These are phyloP conservation scores for Cyclotella cryptica DNA, from an alignment of 108 stramenopile genomes.

Conservation along the genomic window DNA sequence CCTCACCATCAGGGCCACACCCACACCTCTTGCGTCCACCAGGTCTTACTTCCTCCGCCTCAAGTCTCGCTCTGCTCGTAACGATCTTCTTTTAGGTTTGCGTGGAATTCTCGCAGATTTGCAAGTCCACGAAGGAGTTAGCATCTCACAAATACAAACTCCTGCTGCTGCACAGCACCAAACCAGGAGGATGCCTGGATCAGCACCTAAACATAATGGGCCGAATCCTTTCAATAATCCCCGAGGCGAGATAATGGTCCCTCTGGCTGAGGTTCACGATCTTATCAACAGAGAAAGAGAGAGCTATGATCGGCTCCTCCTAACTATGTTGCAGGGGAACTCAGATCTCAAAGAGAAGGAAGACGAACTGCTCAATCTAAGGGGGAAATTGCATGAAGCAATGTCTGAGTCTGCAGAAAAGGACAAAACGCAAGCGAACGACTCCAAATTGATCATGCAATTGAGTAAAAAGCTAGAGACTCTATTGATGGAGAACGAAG, in stretches of 20 bases:
- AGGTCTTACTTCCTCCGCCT: slow-evolving; percentile 86
- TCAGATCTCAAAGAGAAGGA: slow-evolving; percentile 91
- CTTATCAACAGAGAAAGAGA: slow-evolving; percentile 87
- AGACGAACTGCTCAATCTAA: slow-evolving; percentile 78
- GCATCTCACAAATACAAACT: slow-evolving; percentile 75
- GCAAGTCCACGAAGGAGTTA: slow-evolving; percentile 88
- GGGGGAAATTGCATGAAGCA: slow-evolving; percentile 71
- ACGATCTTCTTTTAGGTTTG: slow-evolving; percentile 80
- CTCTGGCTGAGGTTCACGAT: slow-evolving; percentile 82
- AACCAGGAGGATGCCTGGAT: slow-evolving; percentile 53
- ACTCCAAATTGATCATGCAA: slow-evolving; percentile 93
- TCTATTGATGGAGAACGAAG: slow-evolving; percentile 92
- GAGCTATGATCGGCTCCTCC: slow-evolving; percentile 85
- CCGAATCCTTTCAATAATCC: slow-evolving; percentile 47
- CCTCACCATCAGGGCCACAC: slow-evolving; percentile 85
- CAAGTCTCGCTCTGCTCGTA: slow-evolving; percentile 81
- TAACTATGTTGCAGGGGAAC: slow-evolving; percentile 82
- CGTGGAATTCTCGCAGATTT: slow-evolving; percentile 86
- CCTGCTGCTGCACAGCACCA: slow-evolving; percentile 48
- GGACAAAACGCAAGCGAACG: slow-evolving; percentile 89
- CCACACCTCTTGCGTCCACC: slow-evolving; percentile 78
- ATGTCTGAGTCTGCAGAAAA: slow-evolving; percentile 80
- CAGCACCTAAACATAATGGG: slow-evolving; percentile 50
- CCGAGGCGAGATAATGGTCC: slow-evolving; percentile 78
- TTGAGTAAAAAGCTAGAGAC: slow-evolving; percentile 93